A percentile compares a stretch with the other conserved stretches of the same genome.
Conservation (phyloP, 2,329 filamentous ascomycete genomes). For the Fusarium cyanostomum region DNA sequence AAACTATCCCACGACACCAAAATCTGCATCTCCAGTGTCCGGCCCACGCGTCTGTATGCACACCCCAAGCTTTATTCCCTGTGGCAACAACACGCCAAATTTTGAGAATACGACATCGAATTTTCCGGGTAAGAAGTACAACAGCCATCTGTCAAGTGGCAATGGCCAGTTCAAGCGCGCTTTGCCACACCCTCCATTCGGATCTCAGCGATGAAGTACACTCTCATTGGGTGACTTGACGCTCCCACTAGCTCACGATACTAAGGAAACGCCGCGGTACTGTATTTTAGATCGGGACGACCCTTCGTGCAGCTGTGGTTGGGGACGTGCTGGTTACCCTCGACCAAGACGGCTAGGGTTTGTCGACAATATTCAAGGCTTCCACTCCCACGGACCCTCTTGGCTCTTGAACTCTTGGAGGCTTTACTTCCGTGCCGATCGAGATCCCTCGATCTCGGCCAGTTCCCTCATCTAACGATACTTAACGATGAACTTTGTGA, state of each 20-base stretch:
- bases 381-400: background rate
- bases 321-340: conserved; percentile 4
- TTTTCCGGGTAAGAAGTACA: background rate
- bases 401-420: background rate
- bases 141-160: conserved; percentile 20
- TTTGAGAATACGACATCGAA: conserved; percentile 7
- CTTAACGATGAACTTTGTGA: conserved; percentile 8
- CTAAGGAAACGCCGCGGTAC: conserved; percentile 42
- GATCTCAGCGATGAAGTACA: conserved; percentile 11
- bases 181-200: conserved; percentile 19
- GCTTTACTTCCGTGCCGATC: conserved; percentile 20
- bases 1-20: conserved; percentile 20
- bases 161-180: conserved; percentile 6
- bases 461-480: background rate
- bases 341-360: conserved; percentile 15
- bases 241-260: conserved; percentile 37
- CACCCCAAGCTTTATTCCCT: background rate
- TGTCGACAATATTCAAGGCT: conserved; percentile 3
- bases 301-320: conserved; percentile 40
- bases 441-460: background rate
- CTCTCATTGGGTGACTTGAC: conserved; percentile 27
- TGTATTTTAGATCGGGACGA: conserved; percentile 45
- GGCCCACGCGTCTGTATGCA: background rate
- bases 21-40: background rate
- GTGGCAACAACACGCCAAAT: conserved; percentile 21